Conservation (phyloP, 192 early-diverging fungal genomes). For the Paraglomus brasilianum region DNA sequence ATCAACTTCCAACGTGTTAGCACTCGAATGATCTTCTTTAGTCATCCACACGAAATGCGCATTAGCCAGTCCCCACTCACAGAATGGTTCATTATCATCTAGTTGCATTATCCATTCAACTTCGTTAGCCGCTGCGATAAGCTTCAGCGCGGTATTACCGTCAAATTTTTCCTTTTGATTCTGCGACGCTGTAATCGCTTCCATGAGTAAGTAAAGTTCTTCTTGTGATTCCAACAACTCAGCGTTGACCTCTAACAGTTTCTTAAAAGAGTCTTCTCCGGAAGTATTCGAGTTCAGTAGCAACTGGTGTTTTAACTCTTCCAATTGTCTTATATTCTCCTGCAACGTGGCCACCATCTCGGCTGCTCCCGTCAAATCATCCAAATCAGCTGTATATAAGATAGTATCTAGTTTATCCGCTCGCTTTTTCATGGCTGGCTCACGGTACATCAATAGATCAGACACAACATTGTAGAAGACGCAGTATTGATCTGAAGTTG, state of each 20-base stretch:
- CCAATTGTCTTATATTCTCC: slow-evolving; percentile 54
- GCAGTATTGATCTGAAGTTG: slow-evolving; percentile 75
- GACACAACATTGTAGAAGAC: slow-evolving; percentile 70
- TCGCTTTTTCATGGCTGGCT: slow-evolving; percentile 73
- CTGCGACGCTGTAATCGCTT: slow-evolving; percentile 59
- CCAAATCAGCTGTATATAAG: slow-evolving; percentile 76
- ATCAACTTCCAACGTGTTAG: slow-evolving; percentile 75
- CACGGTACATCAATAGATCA: slow-evolving; percentile 80
- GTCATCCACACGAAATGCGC: slow-evolving; percentile 67
- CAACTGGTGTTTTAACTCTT: slow-evolving; percentile 37
- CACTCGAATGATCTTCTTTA: slow-evolving; percentile 81
- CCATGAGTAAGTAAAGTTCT: slow-evolving; percentile 72
- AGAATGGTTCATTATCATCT: slow-evolving; percentile 63
- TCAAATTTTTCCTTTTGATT: slow-evolving; percentile 60
- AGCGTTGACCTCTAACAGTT: slow-evolving; percentile 29
- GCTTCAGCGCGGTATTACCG: slow-evolving; percentile 54
- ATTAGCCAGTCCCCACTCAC: slow-evolving; percentile 66
- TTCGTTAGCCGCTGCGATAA: slow-evolving; percentile 54
- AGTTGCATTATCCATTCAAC: slow-evolving; percentile 76
- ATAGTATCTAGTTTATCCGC: slow-evolving; percentile 72
- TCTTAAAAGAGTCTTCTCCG: slow-evolving; percentile 32
- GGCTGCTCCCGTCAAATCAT: slow-evolving; percentile 56
- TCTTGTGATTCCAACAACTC: slow-evolving; percentile 44
- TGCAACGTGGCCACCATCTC: slow-evolving; percentile 61
- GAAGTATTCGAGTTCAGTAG: slow-evolving; percentile 28